Percentiles rank a stretch among this genome's conserved stretches.
These are phyloP conservation scores for Starmerella lactis-condensi DNA, from an alignment of 805 yeast species.

Conservation along the genomic window DNA sequence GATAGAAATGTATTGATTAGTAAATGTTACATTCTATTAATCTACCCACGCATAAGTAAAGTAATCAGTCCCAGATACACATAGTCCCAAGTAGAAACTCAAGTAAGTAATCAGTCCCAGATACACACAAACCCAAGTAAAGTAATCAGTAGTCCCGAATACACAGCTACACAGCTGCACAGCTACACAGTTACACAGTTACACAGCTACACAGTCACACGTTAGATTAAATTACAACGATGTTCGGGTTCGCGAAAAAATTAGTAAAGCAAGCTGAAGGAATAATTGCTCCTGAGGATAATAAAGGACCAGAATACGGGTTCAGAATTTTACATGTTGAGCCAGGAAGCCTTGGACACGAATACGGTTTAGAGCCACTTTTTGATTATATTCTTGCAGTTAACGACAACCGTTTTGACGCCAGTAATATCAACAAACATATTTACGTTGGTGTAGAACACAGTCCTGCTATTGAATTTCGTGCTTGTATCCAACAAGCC, in stretches of 20 bases:
- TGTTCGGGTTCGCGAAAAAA: conserved; percentile 34
- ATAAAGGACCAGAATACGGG: conserved; percentile 26
- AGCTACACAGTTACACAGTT: too few species aligned
- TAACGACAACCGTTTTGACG: conserved; percentile 43
- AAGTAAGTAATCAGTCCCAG: too few species aligned
- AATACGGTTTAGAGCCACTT: conserved; percentile 55
- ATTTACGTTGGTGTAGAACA: conserved; percentile 12
- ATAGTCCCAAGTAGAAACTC: too few species aligned
- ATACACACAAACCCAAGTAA: too few species aligned
- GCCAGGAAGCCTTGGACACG: conserved; percentile 30
- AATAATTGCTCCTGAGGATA: conserved; percentile 20
- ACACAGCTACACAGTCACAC: too few species aligned
- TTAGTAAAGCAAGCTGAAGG: conserved; percentile 34
- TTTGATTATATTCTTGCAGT: conserved; percentile 75
- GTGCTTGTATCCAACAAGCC: conserved; percentile 7
- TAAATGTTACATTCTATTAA: too few species aligned
- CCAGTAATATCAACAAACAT: neutral
- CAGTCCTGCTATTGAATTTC: conserved; percentile 12
- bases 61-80: too few species aligned
- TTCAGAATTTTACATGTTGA: conserved; percentile 39
- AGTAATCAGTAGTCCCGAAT: too few species aligned
- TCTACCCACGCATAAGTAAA: too few species aligned
- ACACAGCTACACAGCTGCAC: too few species aligned
- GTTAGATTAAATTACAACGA: too few species aligned
- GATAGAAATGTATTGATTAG: too few species aligned